phyloP scores from a whole-genome alignment of 768 basidiomycete genomes.

The Amanita brunnescens region DNA sequence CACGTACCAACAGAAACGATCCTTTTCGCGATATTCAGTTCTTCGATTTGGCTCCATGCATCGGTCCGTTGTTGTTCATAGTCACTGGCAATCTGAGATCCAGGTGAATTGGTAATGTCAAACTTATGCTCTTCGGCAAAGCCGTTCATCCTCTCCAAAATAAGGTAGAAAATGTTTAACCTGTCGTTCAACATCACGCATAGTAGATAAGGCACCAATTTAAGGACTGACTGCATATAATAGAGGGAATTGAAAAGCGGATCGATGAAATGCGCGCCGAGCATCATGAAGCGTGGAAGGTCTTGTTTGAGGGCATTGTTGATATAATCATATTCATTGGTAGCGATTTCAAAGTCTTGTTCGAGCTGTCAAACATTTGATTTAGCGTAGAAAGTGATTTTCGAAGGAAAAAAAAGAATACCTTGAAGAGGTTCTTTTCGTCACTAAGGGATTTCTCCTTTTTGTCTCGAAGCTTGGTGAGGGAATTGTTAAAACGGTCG shows the following conservation, averaged over 20 bases:
- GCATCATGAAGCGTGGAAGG: constrained; percentile 84
- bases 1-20: constrained; percentile 77
- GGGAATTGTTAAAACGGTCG: constrained; percentile 92
- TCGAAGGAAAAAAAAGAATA: no score
- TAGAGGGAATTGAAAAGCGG: constrained; percentile 98
- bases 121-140: constrained; percentile 78
- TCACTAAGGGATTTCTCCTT: constrained; percentile 95
- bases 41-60: constrained; percentile 70
- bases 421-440: constrained; percentile 97
- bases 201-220: not conserved
- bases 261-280: constrained; percentile 86
- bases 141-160: constrained; percentile 87
- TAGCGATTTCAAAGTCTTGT: constrained; percentile 91
- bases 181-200: constrained; percentile 27
- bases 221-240: constrained; percentile 85
- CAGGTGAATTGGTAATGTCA: constrained; percentile 54
- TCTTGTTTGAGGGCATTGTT: constrained; percentile 87
- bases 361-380: constrained; percentile 49
- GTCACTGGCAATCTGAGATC: constrained; percentile 62
- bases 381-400: constrained; percentile 13
- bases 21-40: constrained; percentile 73
- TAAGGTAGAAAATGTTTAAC: constrained; percentile 88
- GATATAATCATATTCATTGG: constrained; percentile 90
- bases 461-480: constrained; percentile 95
- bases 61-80: constrained; percentile 84